Conservation (phyloP, 805 yeast genomes). For the Candida nanaspora region DNA sequence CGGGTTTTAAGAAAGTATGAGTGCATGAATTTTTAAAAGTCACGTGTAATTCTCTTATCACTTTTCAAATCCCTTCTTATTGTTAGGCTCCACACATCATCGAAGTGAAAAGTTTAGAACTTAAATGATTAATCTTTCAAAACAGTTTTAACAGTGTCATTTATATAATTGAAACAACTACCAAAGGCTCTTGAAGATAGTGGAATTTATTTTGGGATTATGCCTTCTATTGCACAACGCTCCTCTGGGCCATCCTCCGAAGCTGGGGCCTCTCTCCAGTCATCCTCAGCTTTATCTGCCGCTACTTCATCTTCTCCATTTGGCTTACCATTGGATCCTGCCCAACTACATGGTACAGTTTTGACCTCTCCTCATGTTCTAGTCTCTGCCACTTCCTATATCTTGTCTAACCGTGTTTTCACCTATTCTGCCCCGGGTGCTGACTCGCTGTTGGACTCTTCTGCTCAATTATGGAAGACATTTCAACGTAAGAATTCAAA, state of each 20-base stretch:
- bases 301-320: slow-evolving; percentile 45
- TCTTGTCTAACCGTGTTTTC: slow-evolving; percentile 48
- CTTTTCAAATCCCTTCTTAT: neutral
- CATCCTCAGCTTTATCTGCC: slow-evolving; percentile 25
- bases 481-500: slow-evolving; percentile 42
- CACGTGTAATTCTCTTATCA: slow-evolving; percentile 1
- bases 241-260: slow-evolving; percentile 5
- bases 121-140: neutral
- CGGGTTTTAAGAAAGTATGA: too few species aligned
- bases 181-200: too few species aligned
- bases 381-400: slow-evolving; percentile 47
- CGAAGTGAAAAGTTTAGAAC: neutral
- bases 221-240: slow-evolving; percentile 21
- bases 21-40: neutral
- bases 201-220: neutral
- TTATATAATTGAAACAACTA: too few species aligned
- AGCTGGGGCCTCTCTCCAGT: slow-evolving; percentile 14
- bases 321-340: slow-evolving; percentile 55
- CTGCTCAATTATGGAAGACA: slow-evolving; percentile 53
- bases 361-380: slow-evolving; percentile 51
- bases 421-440: slow-evolving; percentile 64
- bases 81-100: neutral
- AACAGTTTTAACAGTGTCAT: too few species aligned
- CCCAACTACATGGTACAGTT: slow-evolving; percentile 36
- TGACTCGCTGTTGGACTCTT: slow-evolving; percentile 51